Evolutionary conservation across 2,329 filamentous ascomycete species (phyloP).

Genomic region (Aspergillus pseudonomiae): DNA sequence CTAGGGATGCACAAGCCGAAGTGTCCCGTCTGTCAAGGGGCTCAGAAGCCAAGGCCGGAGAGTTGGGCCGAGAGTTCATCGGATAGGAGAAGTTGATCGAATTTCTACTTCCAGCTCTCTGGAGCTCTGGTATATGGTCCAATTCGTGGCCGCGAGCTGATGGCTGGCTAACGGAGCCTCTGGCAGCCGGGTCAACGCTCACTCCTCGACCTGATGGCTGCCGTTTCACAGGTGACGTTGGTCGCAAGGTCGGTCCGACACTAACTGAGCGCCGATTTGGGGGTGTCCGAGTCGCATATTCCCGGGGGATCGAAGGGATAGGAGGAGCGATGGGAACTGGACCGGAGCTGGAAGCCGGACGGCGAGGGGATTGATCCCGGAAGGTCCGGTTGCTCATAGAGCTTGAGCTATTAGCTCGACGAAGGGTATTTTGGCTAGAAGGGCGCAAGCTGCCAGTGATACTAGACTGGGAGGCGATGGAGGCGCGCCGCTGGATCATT

Average conservation of each 20-base stretch:
- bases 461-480: conserved; percentile 68
- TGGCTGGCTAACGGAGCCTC: conserved; percentile 17
- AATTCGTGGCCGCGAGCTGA: conserved; percentile 22
- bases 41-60: conserved; percentile 34
- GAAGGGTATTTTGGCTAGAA: conserved; percentile 51
- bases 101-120: conserved; percentile 44
- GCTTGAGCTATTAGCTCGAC: conserved; percentile 68
- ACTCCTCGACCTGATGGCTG: conserved; percentile 40
- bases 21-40: conserved; percentile 20
- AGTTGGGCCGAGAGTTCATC: conserved; percentile 44
- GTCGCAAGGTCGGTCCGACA: conserved; percentile 53
- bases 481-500: conserved; percentile 72
- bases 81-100: conserved; percentile 55
- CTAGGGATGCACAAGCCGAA: conserved; percentile 18
- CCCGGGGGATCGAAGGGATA: conserved; percentile 71
- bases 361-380: conserved; percentile 69
- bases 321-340: conserved; percentile 64
- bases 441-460: conserved; percentile 46
- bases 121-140: conserved; percentile 38
- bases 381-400: conserved; percentile 93
- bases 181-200: conserved; percentile 42
- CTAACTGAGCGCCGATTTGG: conserved; percentile 52
- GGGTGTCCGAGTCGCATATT: conserved; percentile 38
- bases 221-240: conserved; percentile 47
- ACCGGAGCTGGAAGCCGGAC: conserved; percentile 48